A percentile compares a stretch with the other conserved stretches of the same genome.
These are phyloP conservation scores for Lumnitzera littorea DNA, from an alignment of 345 rosid species.

Conservation along the genomic window DNA sequence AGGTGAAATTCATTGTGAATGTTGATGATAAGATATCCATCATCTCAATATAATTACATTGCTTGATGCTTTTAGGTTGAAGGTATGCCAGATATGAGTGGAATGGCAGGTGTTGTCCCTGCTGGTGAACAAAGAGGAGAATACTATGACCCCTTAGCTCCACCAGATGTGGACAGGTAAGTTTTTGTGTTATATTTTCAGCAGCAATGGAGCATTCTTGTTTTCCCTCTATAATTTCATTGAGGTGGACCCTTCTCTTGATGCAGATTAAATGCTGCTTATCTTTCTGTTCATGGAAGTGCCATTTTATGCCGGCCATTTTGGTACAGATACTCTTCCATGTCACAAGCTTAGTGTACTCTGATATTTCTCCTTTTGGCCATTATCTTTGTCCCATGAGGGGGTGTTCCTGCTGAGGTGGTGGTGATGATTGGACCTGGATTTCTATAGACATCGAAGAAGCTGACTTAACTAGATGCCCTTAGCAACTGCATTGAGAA, in stretches of 20 bases:
- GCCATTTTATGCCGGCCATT: slow-evolving; percentile 63
- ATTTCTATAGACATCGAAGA: too few relatives aligned
- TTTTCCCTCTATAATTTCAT: not conserved
- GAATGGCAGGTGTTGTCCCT: slow-evolving; percentile 35
- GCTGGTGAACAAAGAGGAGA: slow-evolving; percentile 66
- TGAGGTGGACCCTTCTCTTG: slow-evolving; percentile 1
- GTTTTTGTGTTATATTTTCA: not conserved
- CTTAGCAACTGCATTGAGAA: too few relatives aligned
- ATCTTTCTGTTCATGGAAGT: slow-evolving; percentile 71
- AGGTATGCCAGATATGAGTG: slow-evolving; percentile 52
- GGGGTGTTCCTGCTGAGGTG: too few relatives aligned
- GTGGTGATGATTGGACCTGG: too few relatives aligned
- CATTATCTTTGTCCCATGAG: too few relatives aligned
- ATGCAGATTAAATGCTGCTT: slow-evolving; percentile 66
- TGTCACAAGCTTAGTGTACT: slow-evolving; percentile 26
- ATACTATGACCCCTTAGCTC: slow-evolving; percentile 67
- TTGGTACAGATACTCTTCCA: slow-evolving; percentile 59
- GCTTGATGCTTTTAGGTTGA: slow-evolving; percentile 46
- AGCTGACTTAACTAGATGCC: too few relatives aligned
- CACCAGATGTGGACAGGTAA: slow-evolving; percentile 86
- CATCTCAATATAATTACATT: not conserved
- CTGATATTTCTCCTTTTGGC: not conserved
- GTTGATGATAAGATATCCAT: too few relatives aligned
- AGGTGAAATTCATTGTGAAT: too few relatives aligned
- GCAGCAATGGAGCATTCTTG: not conserved